A percentile compares a stretch with the other conserved stretches of the same genome.
Conservation (phyloP, 1,284 basidiomycete genomes). For the Marasmius fiardii region DNA sequence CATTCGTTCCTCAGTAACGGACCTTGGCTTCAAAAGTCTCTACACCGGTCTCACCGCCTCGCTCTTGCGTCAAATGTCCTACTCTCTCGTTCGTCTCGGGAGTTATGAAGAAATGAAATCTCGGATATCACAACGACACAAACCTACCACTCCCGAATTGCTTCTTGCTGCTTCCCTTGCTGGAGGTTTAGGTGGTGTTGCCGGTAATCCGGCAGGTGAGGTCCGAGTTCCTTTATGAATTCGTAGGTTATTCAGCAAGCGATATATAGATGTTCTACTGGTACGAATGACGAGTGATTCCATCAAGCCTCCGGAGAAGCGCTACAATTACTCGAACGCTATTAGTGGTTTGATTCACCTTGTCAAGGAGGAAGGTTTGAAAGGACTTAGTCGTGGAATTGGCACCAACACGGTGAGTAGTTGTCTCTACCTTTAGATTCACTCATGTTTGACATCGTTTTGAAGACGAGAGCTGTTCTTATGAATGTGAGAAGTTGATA, state of each 20-base stretch:
- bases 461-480: conserved; percentile 68
- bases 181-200: conserved; percentile 77
- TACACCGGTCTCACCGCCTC: conserved; percentile 86
- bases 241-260: neutral
- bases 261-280: conserved; percentile 64
- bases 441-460: conserved; percentile 10
- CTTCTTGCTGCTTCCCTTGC: conserved; percentile 66
- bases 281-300: conserved; percentile 91
- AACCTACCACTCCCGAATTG: conserved; percentile 50
- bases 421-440: neutral
- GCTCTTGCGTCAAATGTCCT: conserved; percentile 88
- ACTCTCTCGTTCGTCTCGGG: conserved; percentile 84
- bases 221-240: conserved; percentile 11
- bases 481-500: conserved; percentile 69
- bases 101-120: conserved; percentile 79
- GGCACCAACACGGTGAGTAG: conserved; percentile 70
- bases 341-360: conserved; percentile 66
- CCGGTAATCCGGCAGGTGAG: conserved; percentile 77
- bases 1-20: conserved; percentile 51
- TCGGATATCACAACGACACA: conserved; percentile 43
- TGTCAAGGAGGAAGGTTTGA: conserved; percentile 66
- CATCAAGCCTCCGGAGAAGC: conserved; percentile 65
- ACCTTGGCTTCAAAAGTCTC: conserved; percentile 68
- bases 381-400: conserved; percentile 72
- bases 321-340: conserved; percentile 78